Evolutionary conservation across 768 basidiomycete species (phyloP), one percentile per base, ranked within the genome.

Genomic region (Paxillus ammoniavirescens): DNA sequence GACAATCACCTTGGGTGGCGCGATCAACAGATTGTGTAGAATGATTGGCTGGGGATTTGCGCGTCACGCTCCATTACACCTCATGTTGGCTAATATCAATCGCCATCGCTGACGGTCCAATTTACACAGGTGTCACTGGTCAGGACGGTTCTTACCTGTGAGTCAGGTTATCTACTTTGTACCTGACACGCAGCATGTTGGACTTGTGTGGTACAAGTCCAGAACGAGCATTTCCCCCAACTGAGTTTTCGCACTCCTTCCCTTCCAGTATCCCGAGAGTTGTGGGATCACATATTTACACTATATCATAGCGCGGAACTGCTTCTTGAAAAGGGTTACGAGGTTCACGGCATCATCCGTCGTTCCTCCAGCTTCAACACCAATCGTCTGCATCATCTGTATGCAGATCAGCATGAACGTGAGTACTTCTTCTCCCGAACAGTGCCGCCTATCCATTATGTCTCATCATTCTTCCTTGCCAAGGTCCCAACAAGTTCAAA

Each of bases 281-380:
- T 17, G 49, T 61, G 23, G 30, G 30, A 52, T 21, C 53, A 37
- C 36, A 12, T 31, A 37, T 36, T 60, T 45, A 59, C 41, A 42
- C 37, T 28, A 35, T 56, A 8, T 6, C 53, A 47, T 57, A 93
- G 92, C 47, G 88, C 91, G 21, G 93, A 95, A 69, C 75, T 95
- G 23, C 76, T 96, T 56, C 73, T 96, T 50, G 78, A 78, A 49
- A 94, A 95, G 69, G 93, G 93, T 17, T 96, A 96, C 67, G 81
- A 92, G 57, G 93, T 96, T 4, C 93, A 96, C 63, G 93, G 91
- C 40, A 94, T 97, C 75, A 97, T 98, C 63, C 89, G 95, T 62
- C 90, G 95, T 53, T 97, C 94, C 31, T 98, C 96, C 18, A 94
- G 91, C 63, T 98, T 98, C 84, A 98, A 98, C 74, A 98, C 95